Evolutionary conservation across 768 basidiomycete genomes (phyloP), one percentile per base, ranked within the genome.

Genomic region (Rhodotorula toruloides): DNA sequence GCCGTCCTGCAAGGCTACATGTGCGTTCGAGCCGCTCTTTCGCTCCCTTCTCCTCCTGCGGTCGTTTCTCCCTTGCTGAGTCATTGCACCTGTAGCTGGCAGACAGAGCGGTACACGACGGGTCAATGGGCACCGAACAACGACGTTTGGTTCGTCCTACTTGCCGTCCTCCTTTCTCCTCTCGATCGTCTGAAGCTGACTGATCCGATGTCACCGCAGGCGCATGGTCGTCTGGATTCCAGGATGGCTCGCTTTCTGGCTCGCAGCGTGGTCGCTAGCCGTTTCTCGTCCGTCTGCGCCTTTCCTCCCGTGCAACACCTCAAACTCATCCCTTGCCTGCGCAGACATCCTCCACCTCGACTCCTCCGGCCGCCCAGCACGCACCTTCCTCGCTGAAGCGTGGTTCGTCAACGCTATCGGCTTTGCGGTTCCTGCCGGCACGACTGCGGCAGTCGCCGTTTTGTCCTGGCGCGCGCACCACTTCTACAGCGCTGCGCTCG

Each of bases 281-380:
- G 29, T 59, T 2, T 52, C 48, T 2, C 49, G 27, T 36, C 29
- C 10, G 21, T n/a, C 19, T 14, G 2, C 13, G n/a, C 2, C 25
- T 25, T 37, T 19, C 36, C 6, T 29, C 31, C 0, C 34, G 34
- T 39, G 0, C 4, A 17, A 4, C 9, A 19, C 25, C 27, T 27
- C 29, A 25, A 9, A 5, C 8, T 52, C 40, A 8, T 27, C 12
- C 2, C 53, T 49, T 2, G 10, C 40, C 10, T 19, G 6, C 43
- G 16, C 39, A 47, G 56, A 67, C 46, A 40, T 67, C 16, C 57
- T 67, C 2, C 61, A 67, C 32, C 50, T 62, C 44, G 66, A 67
- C 42, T 67, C 66, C 27, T 42, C 61, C 17, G 66, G 61, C 3
- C 56, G 66, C 9, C 61, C 66, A 2, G 34, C 61, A 1, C 55